These are phyloP conservation scores for Clathrospora elynae DNA, from an alignment of 2,329 filamentous ascomycete genomes.

Conservation along the genomic window DNA sequence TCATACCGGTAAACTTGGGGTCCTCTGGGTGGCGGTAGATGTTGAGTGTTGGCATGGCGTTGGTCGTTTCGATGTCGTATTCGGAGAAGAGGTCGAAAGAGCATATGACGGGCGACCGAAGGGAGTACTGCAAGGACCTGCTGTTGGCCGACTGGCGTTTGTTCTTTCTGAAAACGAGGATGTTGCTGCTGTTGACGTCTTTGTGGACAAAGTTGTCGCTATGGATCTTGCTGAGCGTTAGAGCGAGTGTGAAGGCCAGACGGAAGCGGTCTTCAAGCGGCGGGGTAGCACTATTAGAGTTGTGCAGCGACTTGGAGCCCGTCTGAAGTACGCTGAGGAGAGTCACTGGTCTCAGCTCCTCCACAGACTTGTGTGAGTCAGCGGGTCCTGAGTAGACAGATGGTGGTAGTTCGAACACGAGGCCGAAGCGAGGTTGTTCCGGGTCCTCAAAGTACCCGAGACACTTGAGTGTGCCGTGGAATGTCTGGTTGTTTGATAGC, in stretches of 20 bases:
- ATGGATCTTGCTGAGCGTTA: constrained; percentile 76
- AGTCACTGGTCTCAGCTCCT: constrained; percentile 51
- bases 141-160: constrained; percentile 54
- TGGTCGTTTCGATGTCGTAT: constrained; percentile 53
- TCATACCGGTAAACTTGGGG: constrained; percentile 43
- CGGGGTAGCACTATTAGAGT: constrained; percentile 49
- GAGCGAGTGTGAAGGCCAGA: constrained; percentile 72
- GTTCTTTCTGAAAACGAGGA: constrained; percentile 65
- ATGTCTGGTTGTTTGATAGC: constrained; percentile 40
- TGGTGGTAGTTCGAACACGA: constrained; percentile 75
- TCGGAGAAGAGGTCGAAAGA: constrained; percentile 76
- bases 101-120: constrained; percentile 71
- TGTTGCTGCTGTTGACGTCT: constrained; percentile 68
- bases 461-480: constrained; percentile 60
- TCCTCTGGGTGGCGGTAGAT: constrained; percentile 71
- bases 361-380: constrained; percentile 58
- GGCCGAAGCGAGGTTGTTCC: constrained; percentile 68
- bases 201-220: constrained; percentile 71
- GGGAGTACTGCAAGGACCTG: constrained; percentile 55
- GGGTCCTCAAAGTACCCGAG: constrained; percentile 76
- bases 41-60: constrained; percentile 53
- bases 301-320: constrained; percentile 51
- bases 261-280: constrained; percentile 77
- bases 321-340: constrained; percentile 56
- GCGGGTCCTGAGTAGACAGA: constrained; percentile 52